Base-by-base conservation (phyloP, 1,139 yeast genomes). In the Zygosaccharomyces pseudobailii region DNA sequence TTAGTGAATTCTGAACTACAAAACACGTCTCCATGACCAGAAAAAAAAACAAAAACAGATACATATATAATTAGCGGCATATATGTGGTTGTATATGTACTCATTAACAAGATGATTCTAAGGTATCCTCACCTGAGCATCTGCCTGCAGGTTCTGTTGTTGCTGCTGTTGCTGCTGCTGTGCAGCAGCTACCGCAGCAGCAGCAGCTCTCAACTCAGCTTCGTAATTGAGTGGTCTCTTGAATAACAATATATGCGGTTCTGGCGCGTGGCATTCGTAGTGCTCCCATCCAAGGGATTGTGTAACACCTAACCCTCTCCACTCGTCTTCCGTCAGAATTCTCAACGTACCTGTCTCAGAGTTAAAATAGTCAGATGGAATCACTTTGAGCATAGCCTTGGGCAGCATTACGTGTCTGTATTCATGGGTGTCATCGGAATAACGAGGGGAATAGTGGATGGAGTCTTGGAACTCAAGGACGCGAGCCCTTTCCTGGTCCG, bases 261-360 rank as follows among this genome's bases (percentile, higher is more conserved):
- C 99, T 31, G 98, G 99, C 0, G 97, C 85, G 68, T 94, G 99
- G 44, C 96, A 90, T 63, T 92, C 99, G 65, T 92, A 94, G 68
- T 94, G 98, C 44, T 79, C 94, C 99, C 99, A 94, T 1, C 99
- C 99, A 52, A 94, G 74, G 40, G 96, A 87, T 68, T 92, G 99
- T 8, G 98, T 94, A 61, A 94, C 89, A 3, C 99, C 99, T 48
- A 94, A 74, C 2, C 97, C 97, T 67, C 99, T 78, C 99, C 99
- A 94, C 69, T 94, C 99, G 57, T 92, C 97, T 67, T 94, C 99
- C 50, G 85, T 70, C 45, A 94, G 73, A 47, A 94, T 87, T 56
- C 96, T 82, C 57, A 94, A 75, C 0, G 98, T 92, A 5, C 97
- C 97, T 3, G 96, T 87, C 53, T 90, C 96, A 9, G 92, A 87